Evolutionary conservation across 495 filamentous ascomycete genomes (phyloP), one percentile per base, ranked within the genome.

Genomic region (Parachaetomium inaequale): DNA sequence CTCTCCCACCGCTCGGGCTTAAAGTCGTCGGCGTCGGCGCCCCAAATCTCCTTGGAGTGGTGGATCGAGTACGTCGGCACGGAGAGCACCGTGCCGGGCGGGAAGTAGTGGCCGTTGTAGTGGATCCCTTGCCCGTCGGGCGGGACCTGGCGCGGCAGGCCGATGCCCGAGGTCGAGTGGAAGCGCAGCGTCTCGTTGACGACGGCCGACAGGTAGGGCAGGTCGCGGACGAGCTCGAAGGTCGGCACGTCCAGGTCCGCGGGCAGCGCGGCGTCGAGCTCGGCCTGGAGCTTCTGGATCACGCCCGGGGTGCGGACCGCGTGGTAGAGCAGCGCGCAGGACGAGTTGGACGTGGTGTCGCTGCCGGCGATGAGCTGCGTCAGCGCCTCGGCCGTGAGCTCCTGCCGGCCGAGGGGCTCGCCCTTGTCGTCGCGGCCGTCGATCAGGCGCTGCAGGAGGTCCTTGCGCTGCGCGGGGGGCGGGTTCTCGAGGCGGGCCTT

Each of bases 321-420:
- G 80, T 90, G 87, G 79, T 85, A 96, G 17, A 96, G 81, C 46
- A 95, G 83, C 3, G 92, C 91, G 72, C 92, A 96, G 50, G 87
- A 86, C 4, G 92, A 92, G 77, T 96, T 96, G 62, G 85, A 89
- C 3, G 92, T 96, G 0, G 92, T 96, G 72, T 96, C 92, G 49
- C 86, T 90, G 28, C 92, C 92, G 4, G 92, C 92, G 67, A 96
- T 96, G 42, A 96, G 79, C 74, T 96, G 92, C 1, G 92, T 96
- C 23, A 95, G 76, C 0, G 92, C 92, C 72, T 96, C 92, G 25
- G 90, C 92, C 4, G 91, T 93, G 43, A 96, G 80, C 72, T 96
- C 92, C 65, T 87, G 81, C 21, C 88, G 82, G 0, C 88, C 85
- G 0, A 96, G 81, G 15, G 81, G 84, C 40, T 88, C 76, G 38